phyloP scores from a whole-genome alignment of 2,329 filamentous ascomycete species.

The Drechslerella coelobrocha region DNA sequence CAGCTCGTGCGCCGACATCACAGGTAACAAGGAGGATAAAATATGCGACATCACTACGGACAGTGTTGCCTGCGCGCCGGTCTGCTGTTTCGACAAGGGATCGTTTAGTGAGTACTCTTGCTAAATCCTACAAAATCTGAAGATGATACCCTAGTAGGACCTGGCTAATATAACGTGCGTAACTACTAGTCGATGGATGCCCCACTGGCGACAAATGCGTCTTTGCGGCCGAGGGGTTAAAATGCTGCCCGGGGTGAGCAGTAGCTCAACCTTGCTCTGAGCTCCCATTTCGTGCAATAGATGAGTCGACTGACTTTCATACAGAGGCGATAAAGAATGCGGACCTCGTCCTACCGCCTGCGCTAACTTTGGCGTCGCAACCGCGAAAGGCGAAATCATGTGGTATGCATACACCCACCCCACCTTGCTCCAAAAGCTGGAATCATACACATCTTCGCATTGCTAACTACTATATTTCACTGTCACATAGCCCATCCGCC shows the following conservation, averaged over 20 bases:
- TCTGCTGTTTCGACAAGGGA: constrained; percentile 21
- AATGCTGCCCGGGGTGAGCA: constrained; percentile 35
- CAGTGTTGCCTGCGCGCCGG: constrained; percentile 34
- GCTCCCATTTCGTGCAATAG: background rate
- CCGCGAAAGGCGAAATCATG: background rate
- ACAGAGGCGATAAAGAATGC: constrained; percentile 12
- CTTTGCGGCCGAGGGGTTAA: constrained; percentile 8
- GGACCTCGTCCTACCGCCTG: constrained; percentile 32
- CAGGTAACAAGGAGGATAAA: constrained; percentile 32
- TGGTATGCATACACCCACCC: no score
- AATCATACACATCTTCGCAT: background rate
- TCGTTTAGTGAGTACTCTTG: constrained; percentile 16
- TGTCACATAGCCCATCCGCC: constrained; percentile 15
- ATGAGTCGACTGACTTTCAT: background rate
- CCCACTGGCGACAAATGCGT: constrained; percentile 30
- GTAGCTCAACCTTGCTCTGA: background rate
- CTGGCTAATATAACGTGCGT: no score
- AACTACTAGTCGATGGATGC: constrained; percentile 49
- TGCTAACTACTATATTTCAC: background rate
- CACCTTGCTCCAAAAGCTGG: no score
- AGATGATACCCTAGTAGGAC: constrained; percentile 2
- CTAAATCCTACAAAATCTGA: background rate
- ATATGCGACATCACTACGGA: constrained; percentile 22
- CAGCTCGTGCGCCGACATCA: constrained; percentile 18
- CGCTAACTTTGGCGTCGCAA: constrained; percentile 10